Percentiles rank a stretch among this genome's conserved stretches.
Conservation (phyloP, 306 rosid genomes). For the Glycyrrhiza uralensis region DNA sequence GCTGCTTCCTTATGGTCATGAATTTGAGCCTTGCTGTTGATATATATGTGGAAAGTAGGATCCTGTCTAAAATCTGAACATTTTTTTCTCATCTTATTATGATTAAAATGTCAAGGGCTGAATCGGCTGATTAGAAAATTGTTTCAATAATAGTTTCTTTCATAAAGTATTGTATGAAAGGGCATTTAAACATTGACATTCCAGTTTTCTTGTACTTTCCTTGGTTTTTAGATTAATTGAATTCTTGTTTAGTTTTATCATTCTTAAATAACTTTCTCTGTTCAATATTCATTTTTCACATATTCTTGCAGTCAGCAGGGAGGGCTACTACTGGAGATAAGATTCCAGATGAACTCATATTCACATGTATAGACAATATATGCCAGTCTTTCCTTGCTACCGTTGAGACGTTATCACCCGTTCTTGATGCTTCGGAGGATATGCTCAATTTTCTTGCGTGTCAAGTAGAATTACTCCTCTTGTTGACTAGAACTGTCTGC, state of each 20-base stretch:
- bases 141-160: background rate
- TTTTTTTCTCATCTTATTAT: background rate
- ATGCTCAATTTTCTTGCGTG: slow-evolving; percentile 62
- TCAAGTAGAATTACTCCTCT: slow-evolving; percentile 67
- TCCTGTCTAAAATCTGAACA: background rate
- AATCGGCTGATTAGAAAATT: background rate
- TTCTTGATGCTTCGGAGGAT: slow-evolving; percentile 52
- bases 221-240: slow-evolving; percentile 9
- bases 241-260: slow-evolving; percentile 9
- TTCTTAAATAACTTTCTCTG: background rate
- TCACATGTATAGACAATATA: slow-evolving; percentile 54
- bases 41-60: slow-evolving; percentile 4
- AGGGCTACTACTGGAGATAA: slow-evolving; percentile 30
- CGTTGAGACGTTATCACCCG: slow-evolving; percentile 55
- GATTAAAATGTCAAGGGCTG: background rate
- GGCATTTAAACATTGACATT: slow-evolving; percentile 6
- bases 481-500: slow-evolving; percentile 51
- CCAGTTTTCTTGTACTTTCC: slow-evolving; percentile 17
- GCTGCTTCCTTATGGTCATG: background rate
- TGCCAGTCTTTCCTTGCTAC: slow-evolving; percentile 61
- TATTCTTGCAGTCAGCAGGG: slow-evolving; percentile 55
- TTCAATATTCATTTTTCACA: slow-evolving; percentile 20
- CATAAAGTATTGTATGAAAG: background rate
- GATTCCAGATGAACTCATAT: slow-evolving; percentile 46
- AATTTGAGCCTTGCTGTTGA: slow-evolving; percentile 5